Evolutionary conservation across 2,329 filamentous ascomycete species (phyloP).

Genomic region (Venturiaceae sp.): DNA sequence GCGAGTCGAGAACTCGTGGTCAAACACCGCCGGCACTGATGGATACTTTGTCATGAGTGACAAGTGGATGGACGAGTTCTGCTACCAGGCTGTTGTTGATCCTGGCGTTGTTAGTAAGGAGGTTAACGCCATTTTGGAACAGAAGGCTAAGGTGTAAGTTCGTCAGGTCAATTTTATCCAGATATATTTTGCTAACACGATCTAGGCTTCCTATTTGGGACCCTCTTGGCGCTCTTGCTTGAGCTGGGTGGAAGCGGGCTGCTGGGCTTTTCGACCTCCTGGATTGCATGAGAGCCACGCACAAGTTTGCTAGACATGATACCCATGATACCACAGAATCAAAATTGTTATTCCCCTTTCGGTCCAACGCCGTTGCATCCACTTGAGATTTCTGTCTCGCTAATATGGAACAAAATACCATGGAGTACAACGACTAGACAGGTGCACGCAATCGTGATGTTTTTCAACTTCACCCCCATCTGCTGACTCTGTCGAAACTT

Average conservation of each 20-base stretch:
- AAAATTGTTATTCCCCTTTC: neutral
- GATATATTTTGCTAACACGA: neutral
- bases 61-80: conserved; percentile 41
- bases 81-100: conserved; percentile 76
- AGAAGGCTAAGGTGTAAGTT: conserved; percentile 51
- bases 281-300: neutral
- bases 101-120: conserved; percentile 49
- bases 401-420: too few relatives aligned
- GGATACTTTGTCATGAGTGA: conserved; percentile 91
- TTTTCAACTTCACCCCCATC: too few relatives aligned
- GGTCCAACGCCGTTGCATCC: too few relatives aligned
- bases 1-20: conserved; percentile 86
- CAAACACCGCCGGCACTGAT: conserved; percentile 56
- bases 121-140: conserved; percentile 58
- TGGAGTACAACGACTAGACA: too few relatives aligned
- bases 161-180: conserved; percentile 10
- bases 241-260: neutral
- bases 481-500: too few relatives aligned
- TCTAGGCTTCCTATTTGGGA: conserved; percentile 41
- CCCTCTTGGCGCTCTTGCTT: conserved; percentile 29
- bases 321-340: neutral
- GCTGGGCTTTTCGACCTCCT: neutral
- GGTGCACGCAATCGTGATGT: too few relatives aligned
- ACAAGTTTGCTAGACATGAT: neutral
- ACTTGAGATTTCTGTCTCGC: too few relatives aligned